A percentile compares a stretch with the other conserved stretches of the same genome.
Evolutionary conservation across 345 rosid species (phyloP).

Genomic region (Pistacia vera): DNA sequence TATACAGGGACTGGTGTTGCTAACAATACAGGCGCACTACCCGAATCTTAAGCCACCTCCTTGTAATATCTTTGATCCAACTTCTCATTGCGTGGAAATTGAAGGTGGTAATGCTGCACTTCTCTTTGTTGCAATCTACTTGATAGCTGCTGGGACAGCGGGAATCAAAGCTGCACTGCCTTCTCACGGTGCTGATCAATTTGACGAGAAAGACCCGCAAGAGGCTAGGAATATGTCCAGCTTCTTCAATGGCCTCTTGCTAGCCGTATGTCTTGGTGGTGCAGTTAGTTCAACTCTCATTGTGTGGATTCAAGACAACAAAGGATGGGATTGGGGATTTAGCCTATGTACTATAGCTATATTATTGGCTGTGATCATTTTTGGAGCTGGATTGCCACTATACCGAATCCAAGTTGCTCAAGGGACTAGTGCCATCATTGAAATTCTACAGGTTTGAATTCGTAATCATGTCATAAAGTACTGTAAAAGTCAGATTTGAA

Average conservation of each 20-base stretch:
- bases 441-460: slow-evolving; percentile 49
- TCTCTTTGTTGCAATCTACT: slow-evolving; percentile 47
- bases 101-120: slow-evolving; percentile 37
- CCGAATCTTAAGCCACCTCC: slow-evolving; percentile 43
- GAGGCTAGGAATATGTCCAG: slow-evolving; percentile 56
- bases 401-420: slow-evolving; percentile 42
- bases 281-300: slow-evolving; percentile 45
- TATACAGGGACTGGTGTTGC: slow-evolving; percentile 45
- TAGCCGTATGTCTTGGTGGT: slow-evolving; percentile 42
- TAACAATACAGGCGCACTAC: slow-evolving; percentile 56
- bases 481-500: background rate
- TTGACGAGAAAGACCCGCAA: slow-evolving; percentile 48
- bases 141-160: slow-evolving; percentile 46
- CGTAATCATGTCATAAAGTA: background rate
- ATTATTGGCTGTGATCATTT: slow-evolving; percentile 33
- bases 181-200: slow-evolving; percentile 64
- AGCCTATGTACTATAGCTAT: slow-evolving; percentile 34
- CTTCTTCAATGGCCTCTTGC: slow-evolving; percentile 53
- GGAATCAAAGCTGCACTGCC: slow-evolving; percentile 60
- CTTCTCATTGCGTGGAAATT: slow-evolving; percentile 41
- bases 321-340: slow-evolving; percentile 66
- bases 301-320: slow-evolving; percentile 58
- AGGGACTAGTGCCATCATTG: slow-evolving; percentile 42
- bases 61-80: slow-evolving; percentile 43
- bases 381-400: slow-evolving; percentile 39